Conservation (phyloP, 352 stramenopile genomes). For the Phytophthora citricola region DNA sequence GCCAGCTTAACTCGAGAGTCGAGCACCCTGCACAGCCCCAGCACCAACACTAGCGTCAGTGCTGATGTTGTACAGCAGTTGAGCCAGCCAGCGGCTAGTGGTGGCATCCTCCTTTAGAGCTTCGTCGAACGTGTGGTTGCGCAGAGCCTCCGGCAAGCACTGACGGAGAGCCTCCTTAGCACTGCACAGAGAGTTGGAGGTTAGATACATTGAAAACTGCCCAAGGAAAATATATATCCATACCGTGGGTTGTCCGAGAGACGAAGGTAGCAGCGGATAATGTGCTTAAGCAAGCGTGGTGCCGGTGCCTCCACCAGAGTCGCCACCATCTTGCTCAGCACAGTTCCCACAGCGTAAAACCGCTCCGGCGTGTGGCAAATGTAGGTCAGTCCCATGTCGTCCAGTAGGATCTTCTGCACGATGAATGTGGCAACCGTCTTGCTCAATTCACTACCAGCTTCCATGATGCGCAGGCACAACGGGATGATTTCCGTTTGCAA, state of each 20-base stretch:
- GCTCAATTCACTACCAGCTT: conserved; percentile 97
- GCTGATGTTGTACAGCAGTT: conserved; percentile 95
- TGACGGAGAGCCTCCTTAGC: conserved; percentile 97
- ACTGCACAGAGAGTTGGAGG: conserved; percentile 1
- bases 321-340: conserved; percentile 98
- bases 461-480: conserved; percentile 99
- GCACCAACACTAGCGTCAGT: conserved; percentile 34
- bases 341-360: conserved; percentile 89
- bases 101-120: conserved; percentile 96
- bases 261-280: conserved; percentile 98
- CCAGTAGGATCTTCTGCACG: conserved; percentile 99
- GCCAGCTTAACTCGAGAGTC: conserved; percentile 37
- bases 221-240: neutral
- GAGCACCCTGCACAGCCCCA: conserved; percentile 29
- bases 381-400: conserved; percentile 98
- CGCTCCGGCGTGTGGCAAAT: conserved; percentile 98
- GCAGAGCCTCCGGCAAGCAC: conserved; percentile 94
- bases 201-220: conserved; percentile 36
- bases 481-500: conserved; percentile 99
- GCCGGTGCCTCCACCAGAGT: conserved; percentile 93
- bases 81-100: conserved; percentile 96
- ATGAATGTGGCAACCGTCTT: conserved; percentile 99
- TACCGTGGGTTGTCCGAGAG: conserved; percentile 87
- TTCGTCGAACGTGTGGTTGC: conserved; percentile 95
- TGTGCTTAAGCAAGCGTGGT: conserved; percentile 98